Conservation (phyloP, 1,139 yeast genomes). For the Suzukiozyma palmioleophila region DNA sequence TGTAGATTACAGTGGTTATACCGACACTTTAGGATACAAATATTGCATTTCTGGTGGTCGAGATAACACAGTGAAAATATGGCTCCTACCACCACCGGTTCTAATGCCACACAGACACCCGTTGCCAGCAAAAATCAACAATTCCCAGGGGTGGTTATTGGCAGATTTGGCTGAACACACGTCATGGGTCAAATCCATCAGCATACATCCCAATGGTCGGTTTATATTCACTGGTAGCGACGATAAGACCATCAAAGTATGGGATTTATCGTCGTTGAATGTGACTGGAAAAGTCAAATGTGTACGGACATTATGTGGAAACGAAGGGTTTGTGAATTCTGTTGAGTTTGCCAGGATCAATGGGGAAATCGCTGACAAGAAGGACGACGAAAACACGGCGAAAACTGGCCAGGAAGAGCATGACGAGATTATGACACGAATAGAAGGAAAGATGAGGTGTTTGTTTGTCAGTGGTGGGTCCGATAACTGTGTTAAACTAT, state of each 20-base stretch:
- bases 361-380: slow-evolving; percentile 7
- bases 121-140: slow-evolving; percentile 43
- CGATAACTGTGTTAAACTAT: slow-evolving; percentile 48
- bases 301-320: slow-evolving; percentile 54
- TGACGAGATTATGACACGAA: slow-evolving; percentile 15
- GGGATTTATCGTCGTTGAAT: slow-evolving; percentile 65
- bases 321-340: slow-evolving; percentile 69
- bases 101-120: slow-evolving; percentile 54
- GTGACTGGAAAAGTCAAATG: slow-evolving; percentile 39
- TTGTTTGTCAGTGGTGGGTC: slow-evolving; percentile 58
- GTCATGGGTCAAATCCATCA: slow-evolving; percentile 78
- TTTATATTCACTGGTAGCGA: slow-evolving; percentile 73
- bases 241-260: slow-evolving; percentile 69
- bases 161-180: slow-evolving; percentile 65
- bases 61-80: slow-evolving; percentile 69
- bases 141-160: slow-evolving; percentile 60
- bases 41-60: slow-evolving; percentile 79
- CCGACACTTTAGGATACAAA: slow-evolving; percentile 49
- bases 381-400: slow-evolving; percentile 5
- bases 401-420: slow-evolving; percentile 14
- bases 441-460: slow-evolving; percentile 49
- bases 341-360: slow-evolving; percentile 56
- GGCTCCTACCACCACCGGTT: slow-evolving; percentile 67
- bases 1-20: slow-evolving; percentile 22
- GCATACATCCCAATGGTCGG: slow-evolving; percentile 73